A percentile compares a stretch with the other conserved stretches of the same genome.
These are phyloP conservation scores for Globisporangium nodosum DNA, from an alignment of 352 stramenopile species.

Conservation along the genomic window DNA sequence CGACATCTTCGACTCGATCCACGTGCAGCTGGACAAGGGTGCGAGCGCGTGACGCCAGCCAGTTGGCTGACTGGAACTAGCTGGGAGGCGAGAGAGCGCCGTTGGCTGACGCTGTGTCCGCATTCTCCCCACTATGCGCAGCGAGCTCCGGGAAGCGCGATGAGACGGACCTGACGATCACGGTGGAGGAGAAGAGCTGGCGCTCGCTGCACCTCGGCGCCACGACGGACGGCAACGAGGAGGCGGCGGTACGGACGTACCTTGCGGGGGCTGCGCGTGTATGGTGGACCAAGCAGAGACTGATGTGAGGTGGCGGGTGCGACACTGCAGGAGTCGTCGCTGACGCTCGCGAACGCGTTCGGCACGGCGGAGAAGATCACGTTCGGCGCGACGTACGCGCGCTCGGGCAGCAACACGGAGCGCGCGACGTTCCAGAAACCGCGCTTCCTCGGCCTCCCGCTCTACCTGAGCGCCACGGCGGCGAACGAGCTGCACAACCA, in stretches of 20 bases:
- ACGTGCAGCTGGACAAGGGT: conserved; percentile 79
- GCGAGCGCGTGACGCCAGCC: not conserved
- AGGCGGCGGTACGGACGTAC: conserved; percentile 48
- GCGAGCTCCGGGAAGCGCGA: conserved; percentile 59
- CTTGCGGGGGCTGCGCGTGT: not conserved
- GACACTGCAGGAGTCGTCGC: conserved; percentile 58
- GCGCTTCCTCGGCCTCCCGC: conserved; percentile 74
- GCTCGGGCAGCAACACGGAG: conserved; percentile 82
- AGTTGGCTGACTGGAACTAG: not conserved
- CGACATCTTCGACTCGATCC: conserved; percentile 82
- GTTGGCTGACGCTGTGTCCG: not conserved
- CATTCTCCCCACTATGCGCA: conserved; percentile 8
- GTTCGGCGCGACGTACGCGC: conserved; percentile 73
- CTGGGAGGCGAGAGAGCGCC: not conserved
- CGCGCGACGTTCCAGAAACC: conserved; percentile 83
- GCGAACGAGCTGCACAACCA: conserved; percentile 86
- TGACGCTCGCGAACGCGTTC: conserved; percentile 79
- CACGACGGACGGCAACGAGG: conserved; percentile 79
- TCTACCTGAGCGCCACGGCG: conserved; percentile 70
- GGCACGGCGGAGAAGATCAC: conserved; percentile 83
- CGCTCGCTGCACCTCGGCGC: conserved; percentile 79
- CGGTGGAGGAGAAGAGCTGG: conserved; percentile 85
- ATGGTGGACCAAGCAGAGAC: not conserved
- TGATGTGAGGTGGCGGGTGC: not conserved
- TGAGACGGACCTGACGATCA: conserved; percentile 86